Base-by-base conservation (phyloP, 495 filamentous ascomycete genomes). In the Hyaloscypha finlandica region DNA sequence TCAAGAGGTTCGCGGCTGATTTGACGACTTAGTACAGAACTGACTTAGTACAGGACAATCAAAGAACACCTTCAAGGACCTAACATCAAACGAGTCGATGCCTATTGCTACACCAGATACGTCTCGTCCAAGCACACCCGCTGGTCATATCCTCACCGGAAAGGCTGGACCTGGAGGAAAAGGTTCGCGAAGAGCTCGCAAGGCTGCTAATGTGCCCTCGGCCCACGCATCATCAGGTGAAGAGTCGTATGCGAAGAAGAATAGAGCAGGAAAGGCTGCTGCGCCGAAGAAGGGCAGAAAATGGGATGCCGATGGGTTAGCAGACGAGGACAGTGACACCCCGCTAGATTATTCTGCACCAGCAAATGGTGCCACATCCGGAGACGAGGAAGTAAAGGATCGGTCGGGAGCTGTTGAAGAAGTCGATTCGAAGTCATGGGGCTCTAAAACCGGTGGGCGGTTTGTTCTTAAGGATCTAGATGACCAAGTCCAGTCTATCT, bases 381-480 rank as follows among this genome's bases (percentile, higher is more conserved):
- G 76, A 32, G 88, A 89, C 37, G 77, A 72, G 0, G 85, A 88
- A 45, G 65, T 73, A 2, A 76, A 74, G 29, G 79, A 74, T 48
- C 77, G 69, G 16, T 60, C 76, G 6, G 82, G 84, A 30, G 77
- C 79, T 30, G 78, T 93, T 29, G 92, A 95, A 70, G 85, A 86
- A 39, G 87, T 98, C 25, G 86, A 91, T 61, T 84, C 88, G 45
- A 89, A 89, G 12, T 85, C 90, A 22, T 95, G 91, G 91, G 95
- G 95, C 20, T 90, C 83, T 22, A 88, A 87, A 68, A 96, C 93
- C 6, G 85, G 86, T 14, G 95, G 95, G 6, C 89, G 97, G 69
- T 98, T 97, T 66, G 91, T 98, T 37, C 80, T 99, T 71, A 97
- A 90, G 70, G 95, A 99, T 71, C 77, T 99, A 59, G 95, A 92